Conservation (phyloP, 2,329 filamentous ascomycete species). For the Fusarium brevicatenulatum region DNA sequence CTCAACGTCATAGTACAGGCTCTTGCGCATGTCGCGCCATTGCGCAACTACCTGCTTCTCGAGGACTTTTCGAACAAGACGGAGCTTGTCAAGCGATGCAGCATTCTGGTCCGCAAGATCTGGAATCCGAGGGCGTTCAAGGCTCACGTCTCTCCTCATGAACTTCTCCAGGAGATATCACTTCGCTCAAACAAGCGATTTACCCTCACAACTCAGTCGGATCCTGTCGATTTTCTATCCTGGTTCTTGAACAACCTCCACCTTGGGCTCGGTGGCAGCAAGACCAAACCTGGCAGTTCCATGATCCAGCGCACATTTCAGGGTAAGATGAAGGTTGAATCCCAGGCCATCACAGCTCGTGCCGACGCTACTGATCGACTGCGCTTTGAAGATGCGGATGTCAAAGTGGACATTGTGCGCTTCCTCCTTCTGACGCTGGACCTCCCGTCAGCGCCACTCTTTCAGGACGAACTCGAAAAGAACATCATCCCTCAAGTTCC, state of each 20-base stretch:
- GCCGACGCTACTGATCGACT: conserved; percentile 88
- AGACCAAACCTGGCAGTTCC: conserved; percentile 83
- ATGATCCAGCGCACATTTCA: conserved; percentile 95
- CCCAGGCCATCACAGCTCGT: conserved; percentile 90
- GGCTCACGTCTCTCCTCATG: conserved; percentile 95
- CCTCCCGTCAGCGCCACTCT: conserved; percentile 89
- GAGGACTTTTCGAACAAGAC: conserved; percentile 78
- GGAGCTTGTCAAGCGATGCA: conserved; percentile 88
- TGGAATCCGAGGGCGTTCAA: conserved; percentile 99
- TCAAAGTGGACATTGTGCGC: conserved; percentile 78
- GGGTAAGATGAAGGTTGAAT: conserved; percentile 90
- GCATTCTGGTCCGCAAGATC: conserved; percentile 92
- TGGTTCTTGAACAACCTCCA: conserved; percentile 99
- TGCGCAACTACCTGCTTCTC: conserved; percentile 92
- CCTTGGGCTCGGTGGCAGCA: conserved; percentile 88
- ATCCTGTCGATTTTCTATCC: conserved; percentile 94
- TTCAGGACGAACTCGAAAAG: conserved; percentile 92
- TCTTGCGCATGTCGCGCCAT: conserved; percentile 85
- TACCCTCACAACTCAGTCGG: conserved; percentile 88
- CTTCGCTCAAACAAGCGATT: conserved; percentile 92
- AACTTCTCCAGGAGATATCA: conserved; percentile 93
- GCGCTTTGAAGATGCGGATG: conserved; percentile 89
- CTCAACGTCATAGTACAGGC: conserved; percentile 95
- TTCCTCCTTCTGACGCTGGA: conserved; percentile 95
- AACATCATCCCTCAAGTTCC: conserved; percentile 97